Base-by-base conservation (phyloP, 2,329 filamentous ascomycete species). In the Colletotrichum plurivorum region DNA sequence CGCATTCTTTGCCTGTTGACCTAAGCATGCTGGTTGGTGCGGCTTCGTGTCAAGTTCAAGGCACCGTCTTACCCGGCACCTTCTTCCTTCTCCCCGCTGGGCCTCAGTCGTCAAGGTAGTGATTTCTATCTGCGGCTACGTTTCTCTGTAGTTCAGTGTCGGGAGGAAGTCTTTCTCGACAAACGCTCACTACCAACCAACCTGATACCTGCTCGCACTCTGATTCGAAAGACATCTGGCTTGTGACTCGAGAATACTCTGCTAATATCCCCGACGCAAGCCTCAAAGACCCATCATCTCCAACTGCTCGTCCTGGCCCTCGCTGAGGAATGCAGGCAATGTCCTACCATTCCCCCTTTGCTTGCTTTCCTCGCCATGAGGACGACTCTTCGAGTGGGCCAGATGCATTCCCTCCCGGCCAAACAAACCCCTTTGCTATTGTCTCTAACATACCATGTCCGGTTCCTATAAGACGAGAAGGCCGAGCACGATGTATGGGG, bases 261-360 rank as follows among this genome's bases (percentile, higher is more conserved):
- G 5, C 41, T 43, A 43, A 43, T 43, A 48, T 43, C 57, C 53
- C 53, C 43, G 53, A 20, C 45, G 46, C 27, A 61, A 43, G 25
- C 48, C 36, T 69, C 22, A 22, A 36, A 20, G 39, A 57, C 49
- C 59, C 36, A 15, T 56, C 59, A 31, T 45, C 22, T 55, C 46
- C 22, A 16, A 53, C 56, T 69, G 52, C 55, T 39, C 49, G 31
- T 60, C 53, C 55, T 62, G 45, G n/a, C 48, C 52, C 48, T 45
- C n/a, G 27, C 45, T 48, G 36, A 58, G 69, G 71, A 73, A 72
- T 71, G 73, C 59, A 22, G 25, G 60, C 67, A 72, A 71, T 71
- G 61, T 71, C 66, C 54, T 53, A 18, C 36, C 70, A 73, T 73
- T 74, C 70, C 60, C 63, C 55, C 43, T 51, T 43, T 49, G 41